A percentile compares a stretch with the other conserved stretches of the same genome.
Evolutionary conservation across 1,139 yeast species (phyloP).

Genomic region (Waltiozyma sp.): DNA sequence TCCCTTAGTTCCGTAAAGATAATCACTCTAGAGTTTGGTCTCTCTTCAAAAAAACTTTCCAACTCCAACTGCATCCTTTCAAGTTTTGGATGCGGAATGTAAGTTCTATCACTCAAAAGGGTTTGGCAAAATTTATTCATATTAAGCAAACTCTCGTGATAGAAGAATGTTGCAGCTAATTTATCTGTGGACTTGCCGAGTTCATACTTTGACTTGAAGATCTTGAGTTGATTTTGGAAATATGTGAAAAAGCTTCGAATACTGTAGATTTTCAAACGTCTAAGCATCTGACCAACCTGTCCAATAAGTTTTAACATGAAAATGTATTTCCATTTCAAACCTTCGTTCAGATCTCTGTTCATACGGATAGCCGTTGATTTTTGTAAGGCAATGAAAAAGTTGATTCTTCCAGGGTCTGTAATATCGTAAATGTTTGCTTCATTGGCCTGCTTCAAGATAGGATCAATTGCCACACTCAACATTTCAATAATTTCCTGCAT

Average conservation of each 20-base stretch:
- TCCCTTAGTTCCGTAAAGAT: conserved; percentile 83
- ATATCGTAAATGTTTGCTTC: conserved; percentile 50
- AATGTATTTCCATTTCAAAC: conserved; percentile 60
- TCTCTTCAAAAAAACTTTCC: conserved; percentile 36
- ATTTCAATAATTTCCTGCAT: conserved; percentile 41
- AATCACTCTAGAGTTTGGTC: conserved; percentile 57
- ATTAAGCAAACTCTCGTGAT: conserved; percentile 34
- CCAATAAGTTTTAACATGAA: conserved; percentile 52
- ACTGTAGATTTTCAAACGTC: conserved; percentile 73
- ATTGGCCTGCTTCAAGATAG: conserved; percentile 54
- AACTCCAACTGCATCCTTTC: conserved; percentile 50
- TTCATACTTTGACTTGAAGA: conserved; percentile 46
- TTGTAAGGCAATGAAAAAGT: conserved; percentile 64
- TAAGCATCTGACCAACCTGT: conserved; percentile 63
- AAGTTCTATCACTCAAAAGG: conserved; percentile 29
- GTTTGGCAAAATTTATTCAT: conserved; percentile 36
- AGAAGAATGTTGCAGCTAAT: conserved; percentile 48
- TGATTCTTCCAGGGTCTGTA: conserved; percentile 54
- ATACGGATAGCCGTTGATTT: conserved; percentile 46
- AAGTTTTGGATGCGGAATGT: conserved; percentile 69
- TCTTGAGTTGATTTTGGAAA: conserved; percentile 45
- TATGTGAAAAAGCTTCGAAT: conserved; percentile 62
- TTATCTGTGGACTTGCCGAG: conserved; percentile 40
- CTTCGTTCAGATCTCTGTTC: conserved; percentile 48
- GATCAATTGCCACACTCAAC: conserved; percentile 50